Percentiles rank a stretch among this genome's conserved stretches.
Evolutionary conservation across 345 rosid genomes (phyloP).

Genomic region (Sisymbrium altissimum): DNA sequence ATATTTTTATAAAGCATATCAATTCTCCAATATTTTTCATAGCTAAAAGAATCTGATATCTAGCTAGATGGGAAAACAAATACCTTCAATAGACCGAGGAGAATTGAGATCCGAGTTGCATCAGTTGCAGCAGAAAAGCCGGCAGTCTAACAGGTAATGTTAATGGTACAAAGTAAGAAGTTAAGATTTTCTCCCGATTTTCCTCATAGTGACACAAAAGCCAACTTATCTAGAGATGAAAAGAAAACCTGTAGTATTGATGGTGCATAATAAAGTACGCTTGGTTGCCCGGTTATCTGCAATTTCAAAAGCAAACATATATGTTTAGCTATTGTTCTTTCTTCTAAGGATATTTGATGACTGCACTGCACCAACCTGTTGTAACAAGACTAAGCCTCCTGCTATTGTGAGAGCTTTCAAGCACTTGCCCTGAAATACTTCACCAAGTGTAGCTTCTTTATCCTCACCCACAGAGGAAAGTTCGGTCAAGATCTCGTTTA

Average conservation of each 20-base stretch:
- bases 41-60: not conserved
- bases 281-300: slow-evolving; percentile 98
- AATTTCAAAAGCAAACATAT: not conserved
- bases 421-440: slow-evolving; percentile 82
- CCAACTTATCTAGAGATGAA: not conserved
- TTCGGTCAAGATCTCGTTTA: slow-evolving; percentile 76
- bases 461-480: slow-evolving; percentile 66
- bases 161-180: slow-evolving; percentile 9
- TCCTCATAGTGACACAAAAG: slow-evolving; percentile 1
- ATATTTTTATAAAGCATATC: not conserved
- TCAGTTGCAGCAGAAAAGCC: slow-evolving; percentile 95
- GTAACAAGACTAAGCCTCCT: slow-evolving; percentile 87
- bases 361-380: slow-evolving; percentile 60
- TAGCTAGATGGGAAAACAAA: not conserved
- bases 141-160: slow-evolving; percentile 62
- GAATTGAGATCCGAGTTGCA: slow-evolving; percentile 93
- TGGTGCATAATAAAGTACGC: slow-evolving; percentile 95
- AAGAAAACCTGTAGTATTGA: slow-evolving; percentile 72
- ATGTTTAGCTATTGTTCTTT: not conserved
- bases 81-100: slow-evolving; percentile 89
- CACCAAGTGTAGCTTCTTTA: slow-evolving; percentile 54
- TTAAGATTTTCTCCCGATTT: slow-evolving; percentile 5
- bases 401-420: slow-evolving; percentile 86
- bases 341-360: not conserved
- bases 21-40: not conserved